These are phyloP conservation scores for Dioszegia crocea DNA, from an alignment of 768 basidiomycete species.

Conservation along the genomic window DNA sequence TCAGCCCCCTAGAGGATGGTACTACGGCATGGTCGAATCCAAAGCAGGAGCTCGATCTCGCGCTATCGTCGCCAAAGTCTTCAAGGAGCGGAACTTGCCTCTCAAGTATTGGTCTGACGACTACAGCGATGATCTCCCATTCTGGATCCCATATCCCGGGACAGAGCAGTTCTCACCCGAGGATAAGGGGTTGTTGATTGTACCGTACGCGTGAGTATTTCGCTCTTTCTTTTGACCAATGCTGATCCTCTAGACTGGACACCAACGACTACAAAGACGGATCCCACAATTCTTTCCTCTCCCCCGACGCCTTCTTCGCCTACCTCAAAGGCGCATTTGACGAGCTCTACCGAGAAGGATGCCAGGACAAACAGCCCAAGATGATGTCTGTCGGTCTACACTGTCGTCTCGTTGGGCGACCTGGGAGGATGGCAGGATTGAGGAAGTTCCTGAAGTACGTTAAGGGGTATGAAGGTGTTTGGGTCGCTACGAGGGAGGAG, in stretches of 20 bases:
- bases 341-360: slow-evolving; percentile 34
- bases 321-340: slow-evolving; percentile 36
- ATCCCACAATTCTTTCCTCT: slow-evolving; percentile 25
- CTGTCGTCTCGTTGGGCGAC: slow-evolving; percentile 31
- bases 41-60: slow-evolving; percentile 30
- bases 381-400: slow-evolving; percentile 42
- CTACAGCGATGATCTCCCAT: slow-evolving; percentile 38
- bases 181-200: slow-evolving; percentile 24
- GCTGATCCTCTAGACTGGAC: slow-evolving; percentile 22
- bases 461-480: slow-evolving; percentile 26
- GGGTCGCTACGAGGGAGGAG: slow-evolving; percentile 38
- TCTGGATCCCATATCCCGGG: slow-evolving; percentile 27
- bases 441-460: slow-evolving; percentile 36
- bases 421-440: slow-evolving; percentile 31
- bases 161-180: not conserved
- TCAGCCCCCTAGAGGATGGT: slow-evolving; percentile 27
- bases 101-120: slow-evolving; percentile 32
- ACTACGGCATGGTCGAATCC: slow-evolving; percentile 38
- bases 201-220: slow-evolving; percentile 29
- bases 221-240: not conserved
- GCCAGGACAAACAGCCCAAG: slow-evolving; percentile 23
- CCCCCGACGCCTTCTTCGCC: slow-evolving; percentile 28
- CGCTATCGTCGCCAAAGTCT: slow-evolving; percentile 31
- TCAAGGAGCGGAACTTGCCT: slow-evolving; percentile 30
- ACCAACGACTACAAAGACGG: slow-evolving; percentile 42